Evolutionary conservation across 345 rosid species (phyloP), one percentile per base, ranked within the genome.

Genomic region (Camelina neglecta): DNA sequence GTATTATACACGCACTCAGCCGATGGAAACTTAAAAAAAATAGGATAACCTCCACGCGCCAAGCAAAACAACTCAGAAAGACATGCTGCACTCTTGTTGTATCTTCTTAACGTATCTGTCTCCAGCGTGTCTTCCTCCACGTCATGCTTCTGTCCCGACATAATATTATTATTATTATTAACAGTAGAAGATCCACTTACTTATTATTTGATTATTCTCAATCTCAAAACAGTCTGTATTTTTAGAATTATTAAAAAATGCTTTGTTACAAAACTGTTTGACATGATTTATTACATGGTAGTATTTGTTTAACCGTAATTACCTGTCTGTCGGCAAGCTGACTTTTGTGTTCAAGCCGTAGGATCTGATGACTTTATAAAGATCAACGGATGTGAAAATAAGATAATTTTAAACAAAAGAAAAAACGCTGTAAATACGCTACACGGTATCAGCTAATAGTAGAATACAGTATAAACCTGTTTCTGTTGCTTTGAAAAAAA

Each of bases 321-420:
- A 80, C 83, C 48, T 51, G 72, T 58, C 21, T 74, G 92, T 87
- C 89, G 86, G 86, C 82, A 71, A 8, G 62, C 24, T 15, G 56
- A 56, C 68, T 58, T 18, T 11, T 12, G 20, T 23, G 7, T 42
- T 60, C 78, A 2, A 29, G 4, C 78, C 68, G 64, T 69, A 29
- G 0, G 76, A 77, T 77, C 6, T 7, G 12, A 13, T 39, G 23
- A 62, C 24, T 51, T 12, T 51, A 4, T 26, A 6, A 10, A 63
- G 15, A 68, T 72, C 77, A 57, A 84, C 83, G 86, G 82, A 51
- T 6, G n/a, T 8, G 7, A 54, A 61, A 33, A 38, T 11, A 57
- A 58, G 23, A 24, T 2, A 36, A 48, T n/a, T 5, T 66, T 26
- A 29, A 55, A 55, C 24, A 15, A 16, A 45, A 21, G 55, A 51